A percentile compares a stretch with the other conserved stretches of the same genome.
Conservation (phyloP, 169 alveolate genomes). For the Eimeria sp. region DNA sequence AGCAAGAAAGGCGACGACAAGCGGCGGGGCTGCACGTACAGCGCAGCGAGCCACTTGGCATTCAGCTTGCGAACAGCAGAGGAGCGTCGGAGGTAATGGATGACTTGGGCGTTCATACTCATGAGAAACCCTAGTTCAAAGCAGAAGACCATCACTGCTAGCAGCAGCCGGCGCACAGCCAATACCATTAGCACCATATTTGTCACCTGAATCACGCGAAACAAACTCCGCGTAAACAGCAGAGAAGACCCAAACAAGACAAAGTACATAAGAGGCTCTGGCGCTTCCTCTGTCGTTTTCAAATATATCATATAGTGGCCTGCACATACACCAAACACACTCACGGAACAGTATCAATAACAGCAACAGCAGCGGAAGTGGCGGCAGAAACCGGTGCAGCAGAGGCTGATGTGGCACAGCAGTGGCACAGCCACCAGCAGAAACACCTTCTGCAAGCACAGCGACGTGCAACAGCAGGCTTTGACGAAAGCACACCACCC, state of each 20-base stretch:
- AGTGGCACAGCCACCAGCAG: background rate
- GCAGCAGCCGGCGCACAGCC: slow-evolving; percentile 76
- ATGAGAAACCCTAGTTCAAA: slow-evolving; percentile 81
- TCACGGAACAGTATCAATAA: background rate
- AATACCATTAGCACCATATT: slow-evolving; percentile 64
- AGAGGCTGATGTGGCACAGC: too few species aligned
- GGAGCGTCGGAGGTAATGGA: slow-evolving; percentile 55
- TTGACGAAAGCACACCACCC: too few species aligned
- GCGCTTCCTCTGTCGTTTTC: slow-evolving; percentile 60
- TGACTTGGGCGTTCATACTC: slow-evolving; percentile 76
- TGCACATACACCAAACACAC: background rate
- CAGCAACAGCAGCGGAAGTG: background rate
- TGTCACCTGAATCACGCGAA: background rate
- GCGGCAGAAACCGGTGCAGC: background rate
- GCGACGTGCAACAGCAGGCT: too few species aligned
- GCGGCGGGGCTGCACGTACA: background rate
- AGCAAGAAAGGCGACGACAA: background rate
- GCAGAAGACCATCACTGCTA: slow-evolving; percentile 65
- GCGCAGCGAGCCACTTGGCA: slow-evolving; percentile 74
- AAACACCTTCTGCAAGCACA: background rate
- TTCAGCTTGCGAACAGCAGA: slow-evolving; percentile 71
- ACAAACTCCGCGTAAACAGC: background rate
- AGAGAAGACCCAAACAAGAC: slow-evolving; percentile 50
- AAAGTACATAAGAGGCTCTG: slow-evolving; percentile 72
- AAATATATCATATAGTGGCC: slow-evolving; percentile 55